Conservation (phyloP, 2,329 filamentous ascomycete genomes). For the Thelonectria blattea region DNA sequence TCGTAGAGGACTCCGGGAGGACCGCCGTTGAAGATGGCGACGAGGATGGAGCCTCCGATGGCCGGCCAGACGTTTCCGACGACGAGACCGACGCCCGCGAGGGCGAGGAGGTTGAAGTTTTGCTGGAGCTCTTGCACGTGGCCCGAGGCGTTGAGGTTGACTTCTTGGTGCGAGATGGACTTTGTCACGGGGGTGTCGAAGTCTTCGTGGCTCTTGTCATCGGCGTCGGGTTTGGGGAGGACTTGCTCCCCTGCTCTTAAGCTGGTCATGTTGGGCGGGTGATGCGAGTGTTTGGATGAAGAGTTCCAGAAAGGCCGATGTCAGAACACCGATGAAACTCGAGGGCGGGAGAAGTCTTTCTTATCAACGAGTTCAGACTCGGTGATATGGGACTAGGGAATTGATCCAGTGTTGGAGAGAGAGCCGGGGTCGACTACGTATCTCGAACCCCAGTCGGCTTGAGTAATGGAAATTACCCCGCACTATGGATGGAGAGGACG, state of each 20-base stretch:
- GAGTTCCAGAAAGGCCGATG: too few species aligned
- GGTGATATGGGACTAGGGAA: neutral
- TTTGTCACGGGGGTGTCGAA: slow-evolving; percentile 10
- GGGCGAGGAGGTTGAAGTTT: slow-evolving; percentile 49
- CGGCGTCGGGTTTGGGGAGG: slow-evolving; percentile 21
- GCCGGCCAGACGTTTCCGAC: slow-evolving; percentile 53
- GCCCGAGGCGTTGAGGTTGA: slow-evolving; percentile 46
- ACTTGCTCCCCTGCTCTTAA: slow-evolving; percentile 8
- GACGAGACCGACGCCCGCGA: slow-evolving; percentile 49
- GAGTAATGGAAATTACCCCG: slow-evolving; percentile 39
- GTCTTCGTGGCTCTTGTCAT: slow-evolving; percentile 14
- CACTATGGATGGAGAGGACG: slow-evolving; percentile 16
- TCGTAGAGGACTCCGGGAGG: slow-evolving; percentile 68
- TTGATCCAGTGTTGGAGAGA: neutral
- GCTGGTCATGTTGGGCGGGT: slow-evolving; percentile 13
- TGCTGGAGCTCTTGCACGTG: slow-evolving; percentile 49
- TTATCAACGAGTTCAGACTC: slow-evolving; percentile 12
- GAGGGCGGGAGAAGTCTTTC: neutral
- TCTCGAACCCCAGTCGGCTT: slow-evolving; percentile 20
- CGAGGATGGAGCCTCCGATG: slow-evolving; percentile 51
- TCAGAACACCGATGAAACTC: neutral
- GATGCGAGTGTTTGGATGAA: neutral
- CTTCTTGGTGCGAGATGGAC: slow-evolving; percentile 12
- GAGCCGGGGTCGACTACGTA: slow-evolving; percentile 20
- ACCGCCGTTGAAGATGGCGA: slow-evolving; percentile 66